Conservation (phyloP, 441 rosid species). For the Brassica balearica region DNA sequence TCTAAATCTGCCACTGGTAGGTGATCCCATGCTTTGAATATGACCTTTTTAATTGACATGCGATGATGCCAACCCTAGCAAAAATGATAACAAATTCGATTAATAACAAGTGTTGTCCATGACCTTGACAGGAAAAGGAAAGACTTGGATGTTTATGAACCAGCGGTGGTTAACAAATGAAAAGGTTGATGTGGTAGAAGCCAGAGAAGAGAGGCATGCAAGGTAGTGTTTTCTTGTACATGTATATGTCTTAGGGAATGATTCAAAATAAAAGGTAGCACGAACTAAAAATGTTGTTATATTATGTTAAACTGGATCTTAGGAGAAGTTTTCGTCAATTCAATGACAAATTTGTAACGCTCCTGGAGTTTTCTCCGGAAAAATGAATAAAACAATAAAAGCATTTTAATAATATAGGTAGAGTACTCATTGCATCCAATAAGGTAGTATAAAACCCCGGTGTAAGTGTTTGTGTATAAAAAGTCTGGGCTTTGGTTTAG, state of each 20-base stretch:
- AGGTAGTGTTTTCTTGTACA: constrained; percentile 41
- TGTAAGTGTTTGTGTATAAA: constrained; percentile 1
- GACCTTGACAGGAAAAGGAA: constrained; percentile 74
- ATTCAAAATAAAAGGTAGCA: too few relatives aligned
- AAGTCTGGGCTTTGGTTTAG: background rate
- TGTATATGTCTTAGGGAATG: constrained; percentile 6
- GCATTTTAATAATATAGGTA: background rate
- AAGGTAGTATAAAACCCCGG: background rate
- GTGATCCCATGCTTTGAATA: background rate
- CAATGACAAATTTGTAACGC: background rate
- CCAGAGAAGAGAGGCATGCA: constrained; percentile 67
- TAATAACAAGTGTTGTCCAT: background rate
- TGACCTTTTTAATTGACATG: constrained; percentile 9
- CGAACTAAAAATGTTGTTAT: constrained; percentile 24
- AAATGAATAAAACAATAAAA: too few relatives aligned
- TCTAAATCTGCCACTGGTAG: too few relatives aligned
- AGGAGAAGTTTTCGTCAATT: background rate
- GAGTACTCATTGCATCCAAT: constrained; percentile 6
- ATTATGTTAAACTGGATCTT: constrained; percentile 18
- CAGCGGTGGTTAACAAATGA: constrained; percentile 86
- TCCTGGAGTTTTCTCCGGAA: too few relatives aligned
- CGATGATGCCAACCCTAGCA: background rate
- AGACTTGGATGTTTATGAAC: constrained; percentile 84
- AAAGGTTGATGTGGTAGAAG: constrained; percentile 83
- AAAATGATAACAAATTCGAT: constrained; percentile 12